Percentiles rank a stretch among this genome's conserved stretches.
Conservation (phyloP, 2,329 filamentous ascomycete genomes). For the Fusarium torreyae region DNA sequence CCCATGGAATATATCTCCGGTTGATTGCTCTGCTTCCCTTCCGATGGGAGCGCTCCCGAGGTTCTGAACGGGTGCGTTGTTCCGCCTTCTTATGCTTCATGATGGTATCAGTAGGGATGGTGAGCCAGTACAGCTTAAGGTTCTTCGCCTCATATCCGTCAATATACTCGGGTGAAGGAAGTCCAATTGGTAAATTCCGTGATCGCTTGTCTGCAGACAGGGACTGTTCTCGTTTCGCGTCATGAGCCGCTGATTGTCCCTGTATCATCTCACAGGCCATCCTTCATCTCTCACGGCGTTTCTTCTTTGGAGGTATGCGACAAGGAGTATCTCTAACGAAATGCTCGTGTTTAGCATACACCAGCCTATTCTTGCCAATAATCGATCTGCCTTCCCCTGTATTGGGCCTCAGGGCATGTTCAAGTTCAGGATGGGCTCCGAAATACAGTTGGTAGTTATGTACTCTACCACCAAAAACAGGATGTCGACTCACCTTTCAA, state of each 20-base stretch:
- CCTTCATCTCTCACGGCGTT: slow-evolving; percentile 32
- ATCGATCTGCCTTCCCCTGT: not conserved
- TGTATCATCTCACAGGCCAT: slow-evolving; percentile 23
- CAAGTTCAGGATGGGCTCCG: not conserved
- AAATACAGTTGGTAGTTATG: not conserved
- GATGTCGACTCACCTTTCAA: not conserved
- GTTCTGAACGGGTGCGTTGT: slow-evolving; percentile 4
- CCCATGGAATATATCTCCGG: slow-evolving; percentile 11
- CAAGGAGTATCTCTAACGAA: slow-evolving; percentile 21
- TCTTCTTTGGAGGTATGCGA: slow-evolving; percentile 7
- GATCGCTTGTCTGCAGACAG: slow-evolving; percentile 31
- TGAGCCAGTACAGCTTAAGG: not conserved
- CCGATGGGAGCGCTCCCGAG: slow-evolving; percentile 10
- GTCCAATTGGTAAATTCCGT: slow-evolving; percentile 3
- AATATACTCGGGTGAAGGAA: slow-evolving; percentile 4
- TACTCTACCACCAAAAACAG: not conserved
- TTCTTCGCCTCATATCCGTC: not conserved
- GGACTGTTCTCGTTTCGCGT: slow-evolving; percentile 20
- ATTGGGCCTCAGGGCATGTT: slow-evolving; percentile 15
- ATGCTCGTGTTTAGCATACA: slow-evolving; percentile 9
- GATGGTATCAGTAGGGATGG: not conserved
- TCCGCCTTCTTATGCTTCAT: slow-evolving; percentile 15
- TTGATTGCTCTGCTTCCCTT: slow-evolving; percentile 9
- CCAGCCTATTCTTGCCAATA: slow-evolving; percentile 25
- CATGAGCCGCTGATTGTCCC: slow-evolving; percentile 29